Base-by-base conservation (phyloP, 495 filamentous ascomycete species). In the Xylaria curta region DNA sequence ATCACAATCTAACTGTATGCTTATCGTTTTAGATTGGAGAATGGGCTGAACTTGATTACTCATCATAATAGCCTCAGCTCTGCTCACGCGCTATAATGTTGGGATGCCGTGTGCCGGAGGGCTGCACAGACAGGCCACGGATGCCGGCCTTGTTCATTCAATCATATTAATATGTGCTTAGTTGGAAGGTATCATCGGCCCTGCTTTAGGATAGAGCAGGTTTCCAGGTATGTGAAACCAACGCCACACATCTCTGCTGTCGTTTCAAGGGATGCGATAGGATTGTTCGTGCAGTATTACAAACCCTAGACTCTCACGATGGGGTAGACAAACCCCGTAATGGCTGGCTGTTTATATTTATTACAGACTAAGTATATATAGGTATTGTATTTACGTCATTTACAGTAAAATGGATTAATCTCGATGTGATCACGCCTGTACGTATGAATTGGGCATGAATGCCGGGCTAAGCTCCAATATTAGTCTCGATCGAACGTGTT, bases 61-160 rank as follows among this genome's bases (percentile, higher is more conserved):
- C 4, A 36, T 33, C 42, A 65, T 36, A 19, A 17, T 44, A 66
- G 63, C 46, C n/a, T 53, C 46, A 66, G 63, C 63, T 46, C 63
- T 66, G 53, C 46, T 28, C 2, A 53, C 42, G 17, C 21, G 10
- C 40, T 10, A 40, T 44, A 51, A 21, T 66, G 26, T 51, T 38
- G 24, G 47, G 47, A 24, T 51, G 47, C n/a, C 47, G 21, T 51
- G 21, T 51, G 47, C n/a, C n/a, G 21, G 47, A 8, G 47, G 47
- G 47, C 28, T 31, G 33, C 6, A 36, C 33, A 4, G 36, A 38
- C 36, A 38, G 36, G 36, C 36, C 36, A n/a, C 21, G 49, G 49
- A 53, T 26, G 21, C 10, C 49, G 3, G 21, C 26, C 51, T 54
- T 54, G 24, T 28, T 1, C 24, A 28, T 26, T 54, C 12, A 10